Evolutionary conservation across 768 basidiomycete genomes (phyloP), one percentile per base, ranked within the genome.

Genomic region (Trametes coccinea): DNA sequence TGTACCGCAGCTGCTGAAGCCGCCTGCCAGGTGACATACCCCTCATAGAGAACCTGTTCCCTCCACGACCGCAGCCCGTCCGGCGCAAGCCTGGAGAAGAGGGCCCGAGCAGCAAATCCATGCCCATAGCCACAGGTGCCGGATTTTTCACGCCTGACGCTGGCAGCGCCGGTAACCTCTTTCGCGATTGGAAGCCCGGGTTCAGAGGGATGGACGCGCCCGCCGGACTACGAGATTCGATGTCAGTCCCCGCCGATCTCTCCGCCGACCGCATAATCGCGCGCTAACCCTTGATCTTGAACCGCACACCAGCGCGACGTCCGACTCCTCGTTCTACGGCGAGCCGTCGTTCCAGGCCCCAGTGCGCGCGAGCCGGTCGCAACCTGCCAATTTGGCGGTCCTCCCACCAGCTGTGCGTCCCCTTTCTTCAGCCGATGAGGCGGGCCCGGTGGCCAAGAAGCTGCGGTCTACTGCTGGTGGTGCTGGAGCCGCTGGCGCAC

Each of bases 341-440:
- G 88, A 90, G 57, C 77, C 79, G 62, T 86, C 87, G 22, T 82
- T 87, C 67, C 80, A 84, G 72, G 70, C 68, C 16, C 74, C 74
- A 27, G 50, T 68, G 46, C 73, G 67, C 31, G 66, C 71, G 46
- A 69, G 70, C 59, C 63, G 68, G 56, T 65, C 70, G 62, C 72
- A 73, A 62, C 73, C 51, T 78, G 77, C 69, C 44, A 62, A 62
- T 50, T 56, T 67, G 59, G 56, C 64, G 65, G 69, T 77, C 52
- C 85, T 85, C 69, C 76, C 77, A 53, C 78, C 80, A 68, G 74
- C 79, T 44, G 80, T 85, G 51, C 84, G 90, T 54, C 88, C 90
- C 22, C 84, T 92, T 59, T 92, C 90, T 59, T 92, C 91, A 37
- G 86, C 89, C 46, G 91, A 93, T 72, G 91, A 93, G 77, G 80